Percentiles rank a stretch among this genome's conserved stretches.
Evolutionary conservation across 306 rosid species (phyloP).

Genomic region (Styphnolobium japonicum): DNA sequence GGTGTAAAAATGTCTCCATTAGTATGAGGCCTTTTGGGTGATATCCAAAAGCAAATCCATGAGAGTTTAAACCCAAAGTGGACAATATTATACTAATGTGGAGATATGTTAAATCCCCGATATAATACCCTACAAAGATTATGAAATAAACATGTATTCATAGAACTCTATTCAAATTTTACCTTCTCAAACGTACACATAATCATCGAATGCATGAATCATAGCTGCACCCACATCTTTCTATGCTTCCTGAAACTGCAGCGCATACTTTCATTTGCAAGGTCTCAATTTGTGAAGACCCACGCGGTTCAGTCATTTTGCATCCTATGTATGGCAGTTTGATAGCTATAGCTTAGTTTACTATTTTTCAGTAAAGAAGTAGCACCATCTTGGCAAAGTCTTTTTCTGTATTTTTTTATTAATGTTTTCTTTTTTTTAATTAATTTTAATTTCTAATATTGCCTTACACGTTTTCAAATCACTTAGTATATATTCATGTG

Average conservation of each 20-base stretch:
- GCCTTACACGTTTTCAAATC: neutral
- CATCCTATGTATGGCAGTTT: neutral
- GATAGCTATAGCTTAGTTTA: neutral
- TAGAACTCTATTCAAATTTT: too few species aligned
- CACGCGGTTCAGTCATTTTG: neutral
- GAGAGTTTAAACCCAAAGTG: too few species aligned
- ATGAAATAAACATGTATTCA: too few species aligned
- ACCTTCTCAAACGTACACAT: too few species aligned
- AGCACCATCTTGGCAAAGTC: neutral
- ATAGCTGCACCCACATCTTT: neutral
- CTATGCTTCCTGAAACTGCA: neutral
- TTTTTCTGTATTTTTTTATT: neutral
- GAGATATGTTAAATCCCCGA: too few species aligned
- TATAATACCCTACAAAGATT: too few species aligned
- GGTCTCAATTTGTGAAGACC: neutral
- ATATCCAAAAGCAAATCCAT: too few species aligned
- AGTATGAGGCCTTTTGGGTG: too few species aligned
- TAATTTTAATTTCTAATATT: neutral
- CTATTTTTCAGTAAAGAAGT: neutral
- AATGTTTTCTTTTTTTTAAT: neutral
- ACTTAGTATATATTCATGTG: neutral
- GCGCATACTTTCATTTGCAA: neutral
- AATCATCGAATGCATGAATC: neutral
- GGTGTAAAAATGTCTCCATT: too few species aligned
- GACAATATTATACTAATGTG: too few species aligned